Percentiles rank a stretch among this genome's conserved stretches.
Evolutionary conservation across 768 basidiomycete genomes (phyloP).

Genomic region (Lepiota venenata): DNA sequence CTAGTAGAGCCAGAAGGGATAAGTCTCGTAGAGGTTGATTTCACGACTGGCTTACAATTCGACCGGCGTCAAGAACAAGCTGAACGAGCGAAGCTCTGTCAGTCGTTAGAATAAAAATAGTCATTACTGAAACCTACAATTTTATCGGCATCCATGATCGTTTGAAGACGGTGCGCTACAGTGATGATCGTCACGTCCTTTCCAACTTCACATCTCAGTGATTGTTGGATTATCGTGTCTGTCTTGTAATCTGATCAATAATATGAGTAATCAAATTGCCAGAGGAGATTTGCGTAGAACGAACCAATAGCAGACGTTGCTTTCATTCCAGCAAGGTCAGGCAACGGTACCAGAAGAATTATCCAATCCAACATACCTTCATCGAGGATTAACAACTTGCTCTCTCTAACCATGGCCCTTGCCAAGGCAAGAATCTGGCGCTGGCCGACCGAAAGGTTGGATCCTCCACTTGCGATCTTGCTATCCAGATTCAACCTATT

Average conservation of each 20-base stretch:
- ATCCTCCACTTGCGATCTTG: slow-evolving; percentile 45
- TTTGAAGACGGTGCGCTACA: slow-evolving; percentile 27
- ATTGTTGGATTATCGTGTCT: slow-evolving; percentile 65
- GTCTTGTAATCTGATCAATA: slow-evolving; percentile 44
- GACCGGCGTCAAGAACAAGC: slow-evolving; percentile 47
- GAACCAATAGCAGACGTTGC: slow-evolving; percentile 42
- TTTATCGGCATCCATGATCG: slow-evolving; percentile 61
- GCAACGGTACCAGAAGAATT: background rate
- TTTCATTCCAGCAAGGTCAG: slow-evolving; percentile 1
- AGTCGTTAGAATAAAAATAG: background rate
- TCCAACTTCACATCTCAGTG: slow-evolving; percentile 50
- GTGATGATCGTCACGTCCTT: slow-evolving; percentile 10
- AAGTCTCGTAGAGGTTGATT: background rate
- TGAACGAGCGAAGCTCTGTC: slow-evolving; percentile 7
- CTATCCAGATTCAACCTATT: slow-evolving; percentile 43
- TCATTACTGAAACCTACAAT: slow-evolving; percentile 27
- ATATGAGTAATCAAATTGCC: slow-evolving; percentile 21
- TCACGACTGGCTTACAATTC: slow-evolving; percentile 22
- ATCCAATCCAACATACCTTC: slow-evolving; percentile 37
- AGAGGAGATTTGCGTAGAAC: slow-evolving; percentile 25
- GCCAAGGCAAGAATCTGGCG: slow-evolving; percentile 63
- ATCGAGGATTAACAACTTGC: slow-evolving; percentile 54
- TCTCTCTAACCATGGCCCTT: slow-evolving; percentile 51
- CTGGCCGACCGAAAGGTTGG: slow-evolving; percentile 75
- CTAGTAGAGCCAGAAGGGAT: slow-evolving; percentile 18